A percentile compares a stretch with the other conserved stretches of the same genome.
Conservation (phyloP, 2,329 filamentous ascomycete genomes). For the Thielaviopsis euricoi region DNA sequence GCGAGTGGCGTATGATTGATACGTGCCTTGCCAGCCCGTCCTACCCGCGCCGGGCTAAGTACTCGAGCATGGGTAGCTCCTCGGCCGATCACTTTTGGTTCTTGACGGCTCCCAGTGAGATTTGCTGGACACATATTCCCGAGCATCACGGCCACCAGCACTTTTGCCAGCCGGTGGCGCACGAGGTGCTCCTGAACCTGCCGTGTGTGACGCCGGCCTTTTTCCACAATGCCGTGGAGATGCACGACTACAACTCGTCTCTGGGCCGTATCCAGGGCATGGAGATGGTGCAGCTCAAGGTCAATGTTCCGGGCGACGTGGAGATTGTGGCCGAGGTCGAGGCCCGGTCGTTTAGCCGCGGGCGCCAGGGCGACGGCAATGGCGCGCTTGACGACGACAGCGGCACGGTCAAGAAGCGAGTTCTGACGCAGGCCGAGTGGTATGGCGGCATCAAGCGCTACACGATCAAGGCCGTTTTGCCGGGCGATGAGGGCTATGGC, state of each 20-base stretch:
- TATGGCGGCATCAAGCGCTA: slow-evolving; percentile 73
- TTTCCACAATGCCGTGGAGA: slow-evolving; percentile 65
- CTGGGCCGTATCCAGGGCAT: slow-evolving; percentile 73
- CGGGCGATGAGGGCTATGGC: slow-evolving; percentile 79
- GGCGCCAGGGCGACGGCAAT: slow-evolving; percentile 60
- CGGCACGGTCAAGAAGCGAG: slow-evolving; percentile 69
- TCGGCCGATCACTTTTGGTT: slow-evolving; percentile 86
- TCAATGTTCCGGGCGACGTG: slow-evolving; percentile 75
- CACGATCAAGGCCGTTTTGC: slow-evolving; percentile 80
- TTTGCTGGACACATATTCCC: slow-evolving; percentile 92
- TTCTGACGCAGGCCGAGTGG: slow-evolving; percentile 86
- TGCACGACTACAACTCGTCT: slow-evolving; percentile 84
- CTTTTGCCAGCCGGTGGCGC: slow-evolving; percentile 72
- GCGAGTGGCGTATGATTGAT: slow-evolving; percentile 93
- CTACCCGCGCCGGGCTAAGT: slow-evolving; percentile 61
- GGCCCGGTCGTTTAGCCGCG: slow-evolving; percentile 60
- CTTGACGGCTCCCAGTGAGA: slow-evolving; percentile 69
- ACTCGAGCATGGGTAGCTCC: slow-evolving; percentile 54
- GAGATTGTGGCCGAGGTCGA: slow-evolving; percentile 90
- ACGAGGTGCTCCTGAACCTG: slow-evolving; percentile 71
- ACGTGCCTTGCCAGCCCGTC: slow-evolving; percentile 84
- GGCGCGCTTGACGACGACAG: slow-evolving; percentile 88
- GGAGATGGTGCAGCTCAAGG: slow-evolving; percentile 80
- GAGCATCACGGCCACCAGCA: slow-evolving; percentile 80
- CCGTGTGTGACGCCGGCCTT: slow-evolving; percentile 76